Conservation (phyloP, 73 alveolate species). For the Stentor coeruleus region DNA sequence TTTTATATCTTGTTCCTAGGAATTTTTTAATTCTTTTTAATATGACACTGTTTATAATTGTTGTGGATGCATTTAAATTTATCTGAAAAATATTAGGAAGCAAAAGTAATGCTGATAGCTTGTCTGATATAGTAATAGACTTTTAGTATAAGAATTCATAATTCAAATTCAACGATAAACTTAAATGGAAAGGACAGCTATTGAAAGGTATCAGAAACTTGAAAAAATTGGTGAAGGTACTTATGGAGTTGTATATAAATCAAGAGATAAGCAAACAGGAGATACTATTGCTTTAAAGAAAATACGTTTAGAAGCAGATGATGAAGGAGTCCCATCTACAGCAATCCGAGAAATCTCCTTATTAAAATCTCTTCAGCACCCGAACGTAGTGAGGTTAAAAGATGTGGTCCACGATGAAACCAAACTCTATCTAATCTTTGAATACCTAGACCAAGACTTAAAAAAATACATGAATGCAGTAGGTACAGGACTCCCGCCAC, state of each 20-base stretch:
- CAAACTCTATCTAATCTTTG: slow-evolving; percentile 53
- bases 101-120: no score
- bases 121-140: no score
- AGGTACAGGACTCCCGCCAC: slow-evolving; percentile 18
- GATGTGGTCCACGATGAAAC: slow-evolving; percentile 48
- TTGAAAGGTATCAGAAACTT: slow-evolving; percentile 70
- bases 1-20: no score
- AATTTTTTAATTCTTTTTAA: no score
- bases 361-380: slow-evolving; percentile 75
- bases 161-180: no score
- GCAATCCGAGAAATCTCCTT: slow-evolving; percentile 87
- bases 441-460: slow-evolving; percentile 65
- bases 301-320: slow-evolving; percentile 78
- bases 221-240: slow-evolving; percentile 92
- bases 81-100: no score
- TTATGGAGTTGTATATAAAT: slow-evolving; percentile 90
- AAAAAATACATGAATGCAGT: slow-evolving; percentile 53
- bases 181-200: no score
- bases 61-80: no score
- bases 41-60: no score
- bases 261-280: slow-evolving; percentile 52
- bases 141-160: no score
- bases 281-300: slow-evolving; percentile 88
- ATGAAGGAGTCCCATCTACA: slow-evolving; percentile 92
- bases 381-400: slow-evolving; percentile 71